Evolutionary conservation across 108 stramenopile species (phyloP), one percentile per base, ranked within the genome.

Genomic region (Aurantiochytrium sp.): DNA sequence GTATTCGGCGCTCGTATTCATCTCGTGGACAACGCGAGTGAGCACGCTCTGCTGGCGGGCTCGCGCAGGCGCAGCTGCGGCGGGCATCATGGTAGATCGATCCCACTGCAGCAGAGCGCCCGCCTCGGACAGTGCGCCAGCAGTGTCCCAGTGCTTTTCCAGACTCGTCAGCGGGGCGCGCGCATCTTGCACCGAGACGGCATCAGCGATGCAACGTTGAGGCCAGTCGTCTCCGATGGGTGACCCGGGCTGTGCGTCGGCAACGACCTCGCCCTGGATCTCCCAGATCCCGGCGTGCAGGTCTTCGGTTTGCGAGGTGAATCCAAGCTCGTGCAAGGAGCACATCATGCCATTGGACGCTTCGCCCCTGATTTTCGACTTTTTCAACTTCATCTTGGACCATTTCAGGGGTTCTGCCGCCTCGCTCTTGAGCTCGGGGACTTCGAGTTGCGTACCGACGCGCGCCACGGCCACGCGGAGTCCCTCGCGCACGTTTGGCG

Each of bases 11-110:
- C 91, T 90, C 18, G 90, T 87, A 64, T 90, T 76, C 88, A 90
- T 91, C 89, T 92, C 92, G 88, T 92, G 91, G 23, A 91, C 19
- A 10, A 92, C 87, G 42, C 87, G 87, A 10, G 92, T 92, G 35
- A 93, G 60, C 8, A 91, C 91, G 18, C 92, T 88, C 72, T 92
- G 90, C 59, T 91, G 91, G 19, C 55, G 47, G 16, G 89, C 91
- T 6, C 92, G 88, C 12, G 92, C 91, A 23, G 35, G 45, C 19
- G 92, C 91, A 4, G 51, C 91, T 6, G 90, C 87, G 29, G 92
- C 25, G 14, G 92, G 92, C 92, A 93, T 92, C 90, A 92, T 93
- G 18, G 44, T 60, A 18, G 28, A 12, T 28, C 28, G 44, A 44
- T 58, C 89, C 89, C 87, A 72, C 5, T 88, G 43, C 35, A 72